Conservation (phyloP, 139 green algal species). For the Microglena sp. region DNA sequence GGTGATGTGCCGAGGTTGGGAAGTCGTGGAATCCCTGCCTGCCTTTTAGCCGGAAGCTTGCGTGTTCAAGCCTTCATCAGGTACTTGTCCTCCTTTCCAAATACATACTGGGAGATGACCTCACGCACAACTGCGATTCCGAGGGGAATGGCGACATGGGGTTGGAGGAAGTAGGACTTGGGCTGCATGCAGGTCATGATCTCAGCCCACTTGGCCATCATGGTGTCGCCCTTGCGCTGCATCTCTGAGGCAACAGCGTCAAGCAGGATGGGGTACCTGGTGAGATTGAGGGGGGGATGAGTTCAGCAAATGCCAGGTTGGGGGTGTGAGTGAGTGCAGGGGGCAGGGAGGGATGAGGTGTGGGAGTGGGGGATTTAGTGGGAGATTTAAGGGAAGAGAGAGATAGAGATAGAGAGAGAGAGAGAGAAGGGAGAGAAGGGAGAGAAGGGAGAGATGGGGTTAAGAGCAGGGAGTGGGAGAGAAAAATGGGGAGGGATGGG, state of each 20-base stretch:
- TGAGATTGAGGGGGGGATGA: no score
- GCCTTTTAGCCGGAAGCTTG: no score
- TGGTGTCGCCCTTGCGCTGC: slow-evolving; percentile 41
- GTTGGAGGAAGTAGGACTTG: slow-evolving; percentile 87
- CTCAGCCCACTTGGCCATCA: slow-evolving; percentile 69
- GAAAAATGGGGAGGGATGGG: no score
- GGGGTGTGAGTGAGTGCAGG: background rate
- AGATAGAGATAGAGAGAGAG: no score
- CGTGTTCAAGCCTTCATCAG: slow-evolving; percentile 17
- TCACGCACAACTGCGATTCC: slow-evolving; percentile 73
- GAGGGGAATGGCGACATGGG: slow-evolving; percentile 68
- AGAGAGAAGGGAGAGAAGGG: no score
- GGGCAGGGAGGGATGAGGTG: background rate
- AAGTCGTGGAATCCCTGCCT: no score
- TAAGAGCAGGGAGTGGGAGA: no score
- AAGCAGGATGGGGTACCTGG: slow-evolving; percentile 55
- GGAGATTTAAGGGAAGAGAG: no score
- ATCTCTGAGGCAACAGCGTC: slow-evolving; percentile 79
- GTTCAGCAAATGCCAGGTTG: no score
- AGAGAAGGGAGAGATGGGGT: no score
- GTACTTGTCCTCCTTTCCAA: slow-evolving; percentile 41
- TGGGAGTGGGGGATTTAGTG: background rate
- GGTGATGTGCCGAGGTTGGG: no score
- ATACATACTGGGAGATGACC: slow-evolving; percentile 71
- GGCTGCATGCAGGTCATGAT: slow-evolving; percentile 87